A percentile compares a stretch with the other conserved stretches of the same genome.
Evolutionary conservation across 1,284 basidiomycete genomes (phyloP).

Genomic region (Melampsora americana): DNA sequence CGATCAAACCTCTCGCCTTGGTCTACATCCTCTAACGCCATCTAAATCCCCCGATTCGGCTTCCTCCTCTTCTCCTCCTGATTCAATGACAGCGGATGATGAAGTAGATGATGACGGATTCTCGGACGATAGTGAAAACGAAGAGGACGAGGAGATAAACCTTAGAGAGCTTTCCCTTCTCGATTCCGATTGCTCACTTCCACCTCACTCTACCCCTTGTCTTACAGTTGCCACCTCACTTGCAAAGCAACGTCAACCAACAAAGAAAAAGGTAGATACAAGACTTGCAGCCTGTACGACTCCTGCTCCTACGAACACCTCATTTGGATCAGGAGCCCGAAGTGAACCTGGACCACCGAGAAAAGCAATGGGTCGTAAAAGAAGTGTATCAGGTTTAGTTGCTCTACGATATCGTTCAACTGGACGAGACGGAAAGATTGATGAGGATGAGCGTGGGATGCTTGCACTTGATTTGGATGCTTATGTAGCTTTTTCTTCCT

Average conservation of each 20-base stretch:
- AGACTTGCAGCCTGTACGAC: conserved; percentile 8
- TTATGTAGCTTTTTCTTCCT: conserved; percentile 19
- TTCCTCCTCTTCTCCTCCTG: background rate
- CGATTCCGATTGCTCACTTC: background rate
- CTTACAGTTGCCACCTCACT: background rate
- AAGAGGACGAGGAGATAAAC: background rate
- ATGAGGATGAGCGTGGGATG: conserved; percentile 21
- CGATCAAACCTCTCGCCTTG: conserved; percentile 1
- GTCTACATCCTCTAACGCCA: conserved; percentile 17
- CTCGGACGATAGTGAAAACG: background rate
- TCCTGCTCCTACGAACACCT: background rate
- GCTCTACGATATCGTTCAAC: conserved; percentile 18
- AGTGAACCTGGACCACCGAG: background rate
- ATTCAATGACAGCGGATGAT: background rate
- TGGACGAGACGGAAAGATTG: conserved; percentile 12
- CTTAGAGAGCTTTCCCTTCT: background rate
- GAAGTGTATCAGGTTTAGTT: conserved; percentile 17
- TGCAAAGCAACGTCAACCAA: background rate
- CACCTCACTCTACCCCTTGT: background rate
- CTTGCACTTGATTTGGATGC: conserved; percentile 30
- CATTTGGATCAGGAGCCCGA: background rate
- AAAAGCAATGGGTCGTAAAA: conserved; percentile 1
- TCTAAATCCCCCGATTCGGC: conserved; percentile 10
- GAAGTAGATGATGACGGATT: conserved; percentile 19
- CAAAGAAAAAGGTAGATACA: background rate